These are phyloP conservation scores for Salix koriyanagi DNA, from an alignment of 345 rosid species.

Conservation along the genomic window DNA sequence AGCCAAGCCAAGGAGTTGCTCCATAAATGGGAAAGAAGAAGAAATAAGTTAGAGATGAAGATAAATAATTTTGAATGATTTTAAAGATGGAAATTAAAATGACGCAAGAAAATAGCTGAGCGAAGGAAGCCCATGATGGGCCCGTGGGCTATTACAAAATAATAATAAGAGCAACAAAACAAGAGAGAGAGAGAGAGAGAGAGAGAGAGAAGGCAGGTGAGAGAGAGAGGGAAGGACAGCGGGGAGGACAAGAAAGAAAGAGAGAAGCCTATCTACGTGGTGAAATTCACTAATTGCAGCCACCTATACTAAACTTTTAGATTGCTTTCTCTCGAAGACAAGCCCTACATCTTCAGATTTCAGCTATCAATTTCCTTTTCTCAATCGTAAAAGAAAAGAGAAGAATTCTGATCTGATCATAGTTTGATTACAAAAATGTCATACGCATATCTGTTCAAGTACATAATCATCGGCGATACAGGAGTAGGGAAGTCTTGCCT, in stretches of 20 bases:
- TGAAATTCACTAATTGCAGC: no score
- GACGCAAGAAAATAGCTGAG: no score
- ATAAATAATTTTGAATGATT: conserved; percentile 1
- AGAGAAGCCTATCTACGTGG: neutral
- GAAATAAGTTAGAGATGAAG: conserved; percentile 24
- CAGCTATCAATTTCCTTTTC: no score
- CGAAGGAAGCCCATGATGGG: neutral
- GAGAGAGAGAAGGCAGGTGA: neutral
- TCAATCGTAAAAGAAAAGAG: no score
- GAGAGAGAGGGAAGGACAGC: neutral
- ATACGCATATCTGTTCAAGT: conserved; percentile 93
- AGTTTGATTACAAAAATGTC: conserved; percentile 37
- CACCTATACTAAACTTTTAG: no score
- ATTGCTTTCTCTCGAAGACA: no score
- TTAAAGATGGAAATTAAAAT: no score
- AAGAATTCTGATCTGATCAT: no score
- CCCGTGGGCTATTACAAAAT: neutral
- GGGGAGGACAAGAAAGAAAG: neutral
- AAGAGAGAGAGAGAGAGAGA: neutral
- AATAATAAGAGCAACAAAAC: neutral
- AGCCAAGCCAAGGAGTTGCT: conserved; percentile 42
- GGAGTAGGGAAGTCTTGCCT: conserved; percentile 99
- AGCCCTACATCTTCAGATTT: no score
- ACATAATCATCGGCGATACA: conserved; percentile 97
- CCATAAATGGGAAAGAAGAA: conserved; percentile 20